Base-by-base conservation (phyloP, 805 yeast species). In the Sungouiella thailandica region DNA sequence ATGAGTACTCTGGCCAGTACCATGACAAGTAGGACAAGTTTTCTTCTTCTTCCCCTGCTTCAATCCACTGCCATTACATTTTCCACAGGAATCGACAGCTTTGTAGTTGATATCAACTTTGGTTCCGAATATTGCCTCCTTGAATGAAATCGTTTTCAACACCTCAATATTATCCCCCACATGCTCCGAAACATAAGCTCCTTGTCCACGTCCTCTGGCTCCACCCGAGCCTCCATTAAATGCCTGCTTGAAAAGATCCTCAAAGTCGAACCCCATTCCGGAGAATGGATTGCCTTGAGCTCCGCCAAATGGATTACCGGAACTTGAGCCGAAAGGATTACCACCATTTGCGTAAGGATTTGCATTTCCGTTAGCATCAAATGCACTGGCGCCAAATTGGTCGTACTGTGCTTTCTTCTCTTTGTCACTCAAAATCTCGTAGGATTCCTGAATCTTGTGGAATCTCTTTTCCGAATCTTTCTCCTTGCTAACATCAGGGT, bases 401-500 rank as follows among this genome's bases (percentile, higher is more conserved):
- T 93, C 98, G 50, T 78, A 93, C 54, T 93, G 96, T 34, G 80
- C 75, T 50, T 87, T 77, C 70, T 90, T 90, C 14, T 75, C 76
- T 34, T 86, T 83, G 56, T 88, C 94, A 28, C 87, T 79, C 52
- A 93, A 68, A 23, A 93, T 76, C 60, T 93, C 99, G 54, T 94
- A 93, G 1, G 97, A 94, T 44, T 84, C 93, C 55, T 90, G 97
- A 44, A 93, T 75, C 50, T 84, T 86, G 53, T 93, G 97, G 65
- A 93, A 93, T 58, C 79, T 79, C 53, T 78, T 76, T 49, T 90
- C 95, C 0, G 97, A 93, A 13, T 75, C 90, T 17, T 76, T 74
- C 43, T 85, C 96, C 60, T 90, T 93, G 60, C 90, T 93, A 28
- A 93, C 85, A 65, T 93, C 99, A 0, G 99, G 99, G 60, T 93